phyloP scores from a whole-genome alignment of 2,329 filamentous ascomycete species.

The Colletotrichum godetiae region DNA sequence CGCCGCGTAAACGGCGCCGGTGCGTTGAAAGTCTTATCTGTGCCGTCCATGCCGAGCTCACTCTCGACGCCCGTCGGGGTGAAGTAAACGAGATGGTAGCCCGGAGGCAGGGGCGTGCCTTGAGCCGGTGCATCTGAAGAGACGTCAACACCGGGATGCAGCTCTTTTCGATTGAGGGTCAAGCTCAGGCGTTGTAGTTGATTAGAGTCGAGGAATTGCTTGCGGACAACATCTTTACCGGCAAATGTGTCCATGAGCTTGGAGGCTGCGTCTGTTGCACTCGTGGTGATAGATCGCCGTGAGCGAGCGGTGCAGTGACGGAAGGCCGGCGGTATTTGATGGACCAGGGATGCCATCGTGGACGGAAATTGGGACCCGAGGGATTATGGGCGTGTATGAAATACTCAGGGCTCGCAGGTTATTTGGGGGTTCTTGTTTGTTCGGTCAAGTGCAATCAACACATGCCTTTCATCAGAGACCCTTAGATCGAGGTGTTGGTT shows the following conservation, averaged over 20 bases:
- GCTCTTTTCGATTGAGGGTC: slow-evolving; percentile 62
- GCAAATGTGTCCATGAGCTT: slow-evolving; percentile 46
- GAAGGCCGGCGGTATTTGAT: neutral
- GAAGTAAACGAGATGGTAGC: slow-evolving; percentile 74
- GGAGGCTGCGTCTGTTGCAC: slow-evolving; percentile 40
- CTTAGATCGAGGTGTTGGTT: neutral
- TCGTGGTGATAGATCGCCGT: neutral
- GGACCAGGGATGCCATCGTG: slow-evolving; percentile 3
- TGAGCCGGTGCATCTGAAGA: slow-evolving; percentile 48
- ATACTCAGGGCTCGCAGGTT: neutral
- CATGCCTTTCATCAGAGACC: no score
- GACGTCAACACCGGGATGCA: slow-evolving; percentile 52
- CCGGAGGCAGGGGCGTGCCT: slow-evolving; percentile 65
- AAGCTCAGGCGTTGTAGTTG: slow-evolving; percentile 72
- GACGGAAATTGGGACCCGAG: neutral
- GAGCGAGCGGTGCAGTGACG: neutral
- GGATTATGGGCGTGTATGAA: neutral
- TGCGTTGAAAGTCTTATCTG: slow-evolving; percentile 70
- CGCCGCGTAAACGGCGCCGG: slow-evolving; percentile 69
- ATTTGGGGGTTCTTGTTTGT: neutral
- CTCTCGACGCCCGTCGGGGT: slow-evolving; percentile 66
- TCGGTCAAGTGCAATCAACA: no score
- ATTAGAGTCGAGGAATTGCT: slow-evolving; percentile 69
- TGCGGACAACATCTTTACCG: slow-evolving; percentile 41
- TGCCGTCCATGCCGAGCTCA: slow-evolving; percentile 69